Evolutionary conservation across 106 monocot species (phyloP).

Genomic region (Apostasia ramifera): DNA sequence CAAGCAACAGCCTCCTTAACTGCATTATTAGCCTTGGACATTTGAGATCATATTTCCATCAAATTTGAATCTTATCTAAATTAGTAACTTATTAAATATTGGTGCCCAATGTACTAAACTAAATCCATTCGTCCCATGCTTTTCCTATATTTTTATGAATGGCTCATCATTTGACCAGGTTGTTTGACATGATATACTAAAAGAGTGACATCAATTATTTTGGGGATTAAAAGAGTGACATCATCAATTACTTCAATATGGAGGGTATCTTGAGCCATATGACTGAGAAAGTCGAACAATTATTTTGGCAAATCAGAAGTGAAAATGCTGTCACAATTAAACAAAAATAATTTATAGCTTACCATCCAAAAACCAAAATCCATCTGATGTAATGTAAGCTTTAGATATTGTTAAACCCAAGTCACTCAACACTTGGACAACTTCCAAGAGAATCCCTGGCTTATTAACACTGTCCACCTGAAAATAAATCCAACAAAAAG

Average conservation of each 20-base stretch:
- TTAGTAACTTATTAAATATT: too few relatives aligned
- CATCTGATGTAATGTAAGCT: constrained; percentile 96
- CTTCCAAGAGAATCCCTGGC: constrained; percentile 86
- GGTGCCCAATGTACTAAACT: too few relatives aligned
- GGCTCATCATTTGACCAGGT: too few relatives aligned
- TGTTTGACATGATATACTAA: too few relatives aligned
- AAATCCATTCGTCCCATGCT: too few relatives aligned
- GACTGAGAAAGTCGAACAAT: neutral
- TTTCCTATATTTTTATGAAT: too few relatives aligned
- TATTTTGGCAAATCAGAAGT: neutral
- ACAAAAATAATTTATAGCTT: constrained; percentile 6
- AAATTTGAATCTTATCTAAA: too few relatives aligned
- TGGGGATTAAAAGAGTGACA: too few relatives aligned
- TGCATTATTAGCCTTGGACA: too few relatives aligned
- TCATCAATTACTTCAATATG: neutral
- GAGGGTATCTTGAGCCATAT: neutral
- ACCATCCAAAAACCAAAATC: constrained; percentile 97
- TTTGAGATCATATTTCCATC: too few relatives aligned
- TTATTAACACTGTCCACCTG: constrained; percentile 91
- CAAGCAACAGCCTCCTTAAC: too few relatives aligned
- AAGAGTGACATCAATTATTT: too few relatives aligned
- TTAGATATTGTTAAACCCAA: constrained; percentile 73
- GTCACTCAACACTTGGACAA: constrained; percentile 88
- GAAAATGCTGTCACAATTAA: neutral
- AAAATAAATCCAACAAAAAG: neutral